These are phyloP conservation scores for Ceratocystis cacaofunesta DNA, from an alignment of 2,329 filamentous ascomycete species.

Conservation along the genomic window DNA sequence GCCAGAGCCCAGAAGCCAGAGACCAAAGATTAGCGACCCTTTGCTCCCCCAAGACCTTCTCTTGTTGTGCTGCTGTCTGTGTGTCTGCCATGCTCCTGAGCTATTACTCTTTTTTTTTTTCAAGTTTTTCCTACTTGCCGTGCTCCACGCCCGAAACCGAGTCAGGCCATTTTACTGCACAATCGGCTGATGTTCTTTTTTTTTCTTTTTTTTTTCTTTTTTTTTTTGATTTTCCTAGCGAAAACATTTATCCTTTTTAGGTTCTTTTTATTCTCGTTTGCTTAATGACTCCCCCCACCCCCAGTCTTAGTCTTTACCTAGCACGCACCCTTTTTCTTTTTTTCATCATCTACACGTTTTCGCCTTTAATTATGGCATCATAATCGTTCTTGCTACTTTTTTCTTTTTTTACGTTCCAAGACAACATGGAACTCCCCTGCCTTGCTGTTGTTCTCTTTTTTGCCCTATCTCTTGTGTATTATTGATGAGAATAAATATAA, in stretches of 20 bases:
- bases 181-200: background rate
- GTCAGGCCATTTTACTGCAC: background rate
- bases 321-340: background rate
- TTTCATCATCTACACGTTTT: background rate
- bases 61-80: background rate
- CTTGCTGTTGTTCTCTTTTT: background rate
- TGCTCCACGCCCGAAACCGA: background rate
- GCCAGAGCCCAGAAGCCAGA: background rate
- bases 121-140: background rate
- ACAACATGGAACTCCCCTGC: background rate
- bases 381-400: background rate
- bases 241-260: constrained; percentile 6
- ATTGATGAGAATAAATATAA: too few species aligned
- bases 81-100: background rate
- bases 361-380: background rate
- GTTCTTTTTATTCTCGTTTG: constrained; percentile 7
- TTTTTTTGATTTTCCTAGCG: background rate
- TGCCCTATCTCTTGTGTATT: background rate
- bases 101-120: background rate
- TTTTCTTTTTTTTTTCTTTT: constrained; percentile 9
- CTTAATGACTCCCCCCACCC: background rate
- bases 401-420: background rate
- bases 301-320: too few species aligned
- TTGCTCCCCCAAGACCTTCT: background rate
- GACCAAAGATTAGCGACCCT: too few species aligned